A percentile compares a stretch with the other conserved stretches of the same genome.
Evolutionary conservation across 176 grass and related monocot genomes (phyloP).

Genomic region (Juncus inflexus): DNA sequence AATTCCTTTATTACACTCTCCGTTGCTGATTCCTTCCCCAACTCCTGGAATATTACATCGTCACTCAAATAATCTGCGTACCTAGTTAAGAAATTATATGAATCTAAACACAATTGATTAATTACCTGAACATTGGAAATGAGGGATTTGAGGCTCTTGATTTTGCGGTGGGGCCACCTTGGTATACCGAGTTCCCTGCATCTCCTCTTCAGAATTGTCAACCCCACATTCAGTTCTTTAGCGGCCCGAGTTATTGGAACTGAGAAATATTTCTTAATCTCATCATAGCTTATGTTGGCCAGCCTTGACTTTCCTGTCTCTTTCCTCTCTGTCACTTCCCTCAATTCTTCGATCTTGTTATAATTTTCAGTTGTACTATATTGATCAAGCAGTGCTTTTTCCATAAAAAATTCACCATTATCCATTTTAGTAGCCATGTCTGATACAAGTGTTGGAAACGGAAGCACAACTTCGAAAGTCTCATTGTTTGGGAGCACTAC

Average conservation of each 20-base stretch:
- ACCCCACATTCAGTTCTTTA: conserved; percentile 68
- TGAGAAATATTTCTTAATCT: conserved; percentile 64
- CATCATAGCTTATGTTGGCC: conserved; percentile 50
- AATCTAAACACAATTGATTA: background rate
- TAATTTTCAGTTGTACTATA: background rate
- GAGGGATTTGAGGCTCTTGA: conserved; percentile 85
- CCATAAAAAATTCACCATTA: conserved; percentile 3
- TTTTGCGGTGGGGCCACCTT: conserved; percentile 88
- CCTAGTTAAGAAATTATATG: background rate
- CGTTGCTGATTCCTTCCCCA: conserved; percentile 42
- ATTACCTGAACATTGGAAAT: conserved; percentile 69
- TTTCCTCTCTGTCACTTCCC: conserved; percentile 5
- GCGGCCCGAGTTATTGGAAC: conserved; percentile 84
- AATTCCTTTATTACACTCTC: conserved; percentile 39
- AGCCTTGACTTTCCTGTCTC: conserved; percentile 33
- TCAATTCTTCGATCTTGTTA: conserved; percentile 1
- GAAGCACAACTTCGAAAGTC: too few relatives aligned
- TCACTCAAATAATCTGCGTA: background rate
- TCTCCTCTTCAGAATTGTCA: conserved; percentile 91
- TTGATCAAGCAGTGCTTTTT: background rate
- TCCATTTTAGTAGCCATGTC: background rate
- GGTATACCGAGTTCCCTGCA: conserved; percentile 79
- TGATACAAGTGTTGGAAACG: too few relatives aligned
- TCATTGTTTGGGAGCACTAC: too few relatives aligned
- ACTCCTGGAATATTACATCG: conserved; percentile 34